Evolutionary conservation across 2,329 filamentous ascomycete genomes (phyloP).

Genomic region (Diaporthe citriasiana): DNA sequence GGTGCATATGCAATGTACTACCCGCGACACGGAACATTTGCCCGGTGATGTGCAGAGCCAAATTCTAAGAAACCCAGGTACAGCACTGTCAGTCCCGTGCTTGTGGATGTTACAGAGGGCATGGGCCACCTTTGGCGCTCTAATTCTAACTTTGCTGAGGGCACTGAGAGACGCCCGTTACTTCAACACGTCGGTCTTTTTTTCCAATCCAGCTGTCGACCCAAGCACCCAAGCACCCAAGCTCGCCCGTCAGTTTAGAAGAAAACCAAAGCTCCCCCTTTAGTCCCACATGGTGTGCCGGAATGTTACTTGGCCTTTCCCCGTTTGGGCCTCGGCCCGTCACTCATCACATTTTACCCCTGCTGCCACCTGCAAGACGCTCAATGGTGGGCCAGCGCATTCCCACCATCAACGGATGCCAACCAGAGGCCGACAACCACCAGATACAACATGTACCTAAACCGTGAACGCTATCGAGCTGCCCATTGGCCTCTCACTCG

Average conservation of each 20-base stretch:
- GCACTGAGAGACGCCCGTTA: background rate
- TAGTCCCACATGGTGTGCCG: slow-evolving; percentile 24
- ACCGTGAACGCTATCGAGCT: background rate
- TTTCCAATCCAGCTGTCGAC: background rate
- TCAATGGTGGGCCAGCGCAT: slow-evolving; percentile 31
- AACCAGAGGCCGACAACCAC: slow-evolving; percentile 17
- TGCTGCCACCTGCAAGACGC: background rate
- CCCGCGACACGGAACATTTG: slow-evolving; percentile 5
- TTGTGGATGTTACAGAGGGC: background rate
- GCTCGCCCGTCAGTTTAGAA: background rate
- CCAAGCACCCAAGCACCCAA: slow-evolving; percentile 1
- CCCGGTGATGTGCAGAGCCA: slow-evolving; percentile 4
- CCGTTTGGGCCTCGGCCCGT: slow-evolving; percentile 24
- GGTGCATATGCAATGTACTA: slow-evolving; percentile 13
- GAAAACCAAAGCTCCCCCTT: slow-evolving; percentile 18
- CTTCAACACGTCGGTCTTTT: background rate
- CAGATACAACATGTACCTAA: background rate
- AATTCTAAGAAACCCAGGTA: background rate
- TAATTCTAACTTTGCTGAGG: background rate
- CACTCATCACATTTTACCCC: slow-evolving; percentile 23
- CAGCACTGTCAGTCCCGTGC: no score
- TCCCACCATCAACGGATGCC: background rate
- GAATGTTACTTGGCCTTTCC: slow-evolving; percentile 30
- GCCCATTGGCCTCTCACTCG: slow-evolving; percentile 30
- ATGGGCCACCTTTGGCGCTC: slow-evolving; percentile 1